Base-by-base conservation (phyloP, 306 rosid genomes). In the Carpinus fangiana region DNA sequence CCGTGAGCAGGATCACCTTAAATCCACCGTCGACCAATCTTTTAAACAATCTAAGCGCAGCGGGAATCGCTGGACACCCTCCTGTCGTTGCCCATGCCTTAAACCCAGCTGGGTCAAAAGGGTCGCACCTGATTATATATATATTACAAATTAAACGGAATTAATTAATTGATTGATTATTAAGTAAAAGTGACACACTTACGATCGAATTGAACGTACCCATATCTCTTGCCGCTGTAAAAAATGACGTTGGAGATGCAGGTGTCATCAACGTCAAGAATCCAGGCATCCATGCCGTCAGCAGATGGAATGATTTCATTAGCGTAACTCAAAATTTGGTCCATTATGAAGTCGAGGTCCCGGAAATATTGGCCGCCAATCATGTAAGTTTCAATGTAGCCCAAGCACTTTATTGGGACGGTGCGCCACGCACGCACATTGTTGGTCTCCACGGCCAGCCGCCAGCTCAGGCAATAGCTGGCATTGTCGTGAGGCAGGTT, bases 381-480 rank as follows among this genome's bases (percentile, higher is more conserved):
- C 85, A 90, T 90, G 78, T 90, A 90, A n/a, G 28, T 77, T 75
- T 86, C 85, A 20, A 90, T 53, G 56, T 86, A 78, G 55, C 72
- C 70, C 0, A 67, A 76, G 80, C 92, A 93, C 54, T 82, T 77
- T 8, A n/a, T 61, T 36, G 98, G 97, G 31, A 93, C 92, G 0
- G 88, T 91, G 46, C 84, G 89, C 98, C 98, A 93, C 21, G 81
- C 76, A 48, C 85, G 80, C 70, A 87, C 87, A 81, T 87, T 91
- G 90, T 88, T 87, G 26, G 88, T n/a, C 76, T 93, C 98, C 82
- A 90, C 98, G 5, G 78, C 95, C 80, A 91, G 72, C 81, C 97
- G 83, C 98, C 98, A 91, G 84, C 97, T 90, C 83, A 86, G 77
- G 80, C 94, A 89, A 72, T 84, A 85, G 17, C 79, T 75, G 1